A percentile compares a stretch with the other conserved stretches of the same genome.
phyloP scores from a whole-genome alignment of 2,329 filamentous ascomycete genomes.

The Raffaelea arxii region DNA sequence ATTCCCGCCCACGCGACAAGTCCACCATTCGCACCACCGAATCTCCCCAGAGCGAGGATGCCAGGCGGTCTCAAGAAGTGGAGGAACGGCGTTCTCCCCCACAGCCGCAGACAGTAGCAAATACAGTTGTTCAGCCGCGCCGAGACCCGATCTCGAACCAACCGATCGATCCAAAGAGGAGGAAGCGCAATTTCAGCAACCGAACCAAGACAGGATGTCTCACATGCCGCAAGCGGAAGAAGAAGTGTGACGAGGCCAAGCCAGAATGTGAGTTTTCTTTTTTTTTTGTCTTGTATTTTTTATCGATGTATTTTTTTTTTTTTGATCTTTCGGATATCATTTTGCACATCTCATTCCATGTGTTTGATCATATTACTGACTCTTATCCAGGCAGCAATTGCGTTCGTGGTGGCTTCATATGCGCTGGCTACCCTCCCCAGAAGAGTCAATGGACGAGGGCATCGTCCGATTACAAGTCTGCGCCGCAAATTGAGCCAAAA shows the following conservation, averaged over 20 bases:
- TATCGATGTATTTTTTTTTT: constrained; percentile 3
- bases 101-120: constrained; percentile 32
- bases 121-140: too few species aligned
- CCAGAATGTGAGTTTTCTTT: constrained; percentile 65
- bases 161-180: constrained; percentile 56
- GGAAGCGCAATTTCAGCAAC: constrained; percentile 82
- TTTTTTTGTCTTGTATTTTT: constrained; percentile 1
- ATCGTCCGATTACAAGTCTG: constrained; percentile 59
- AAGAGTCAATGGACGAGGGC: constrained; percentile 71
- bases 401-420: constrained; percentile 78
- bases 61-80: constrained; percentile 43
- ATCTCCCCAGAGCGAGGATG: constrained; percentile 38
- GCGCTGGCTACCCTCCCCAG: constrained; percentile 80
- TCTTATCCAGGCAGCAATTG: constrained; percentile 67
- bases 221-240: constrained; percentile 85
- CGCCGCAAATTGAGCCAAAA: constrained; percentile 74
- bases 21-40: constrained; percentile 22
- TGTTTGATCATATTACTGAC: neutral
- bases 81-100: constrained; percentile 33
- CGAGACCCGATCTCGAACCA: too few species aligned
- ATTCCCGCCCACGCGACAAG: constrained; percentile 16
- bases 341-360: too few species aligned
- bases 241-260: constrained; percentile 94
- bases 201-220: constrained; percentile 92
- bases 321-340: constrained; percentile 6